Evolutionary conservation across 2,329 filamentous ascomycete genomes (phyloP), one percentile per base, ranked within the genome.

Genomic region (Aspergillus sp.): DNA sequence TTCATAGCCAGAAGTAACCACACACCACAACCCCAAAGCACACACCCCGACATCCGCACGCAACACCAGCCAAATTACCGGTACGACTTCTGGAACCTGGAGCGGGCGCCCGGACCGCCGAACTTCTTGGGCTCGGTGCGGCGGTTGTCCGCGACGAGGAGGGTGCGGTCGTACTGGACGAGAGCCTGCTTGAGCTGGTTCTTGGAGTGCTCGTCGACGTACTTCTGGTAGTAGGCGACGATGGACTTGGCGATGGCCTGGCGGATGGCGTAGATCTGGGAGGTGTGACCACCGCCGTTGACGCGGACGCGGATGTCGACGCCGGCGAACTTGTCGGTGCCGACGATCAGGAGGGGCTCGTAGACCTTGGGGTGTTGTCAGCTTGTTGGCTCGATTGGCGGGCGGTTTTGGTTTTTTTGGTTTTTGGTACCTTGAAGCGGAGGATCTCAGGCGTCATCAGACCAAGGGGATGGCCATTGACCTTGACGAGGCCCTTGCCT

Each of bases 201-300:
- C 84, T 98, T 98, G 75, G 83, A 86, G 83, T 96, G 88, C 83
- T 98, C 91, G 66, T 98, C 91, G 71, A 96, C 86, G 74, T 81
- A 98, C 79, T 98, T 95, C 75, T 95, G 89, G 83, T 95, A 96
- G 82, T 95, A 95, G 69, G 86, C 82, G 62, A 93, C 81, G 66
- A 93, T 85, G 60, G 82, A 82, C 80, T 96, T 98, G 74, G 88
- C 80, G 64, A 98, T 96, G 60, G 91, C 89, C 75, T 98, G 91
- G 59, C 91, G 86, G 76, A 96, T 86, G 66, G 91, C 91, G 72
- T 96, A 95, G 71, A 94, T 78, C 71, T 95, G 88, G 42, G 85
- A 93, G 51, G 83, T 88, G 78, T 96, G 89, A 74, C 89, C 91
- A 84, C 91, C 91, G 67, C 91, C 91, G 60, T 79, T 76, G 60